phyloP scores from a whole-genome alignment of 2,329 filamentous ascomycete species.

The Penicillium palitans region DNA sequence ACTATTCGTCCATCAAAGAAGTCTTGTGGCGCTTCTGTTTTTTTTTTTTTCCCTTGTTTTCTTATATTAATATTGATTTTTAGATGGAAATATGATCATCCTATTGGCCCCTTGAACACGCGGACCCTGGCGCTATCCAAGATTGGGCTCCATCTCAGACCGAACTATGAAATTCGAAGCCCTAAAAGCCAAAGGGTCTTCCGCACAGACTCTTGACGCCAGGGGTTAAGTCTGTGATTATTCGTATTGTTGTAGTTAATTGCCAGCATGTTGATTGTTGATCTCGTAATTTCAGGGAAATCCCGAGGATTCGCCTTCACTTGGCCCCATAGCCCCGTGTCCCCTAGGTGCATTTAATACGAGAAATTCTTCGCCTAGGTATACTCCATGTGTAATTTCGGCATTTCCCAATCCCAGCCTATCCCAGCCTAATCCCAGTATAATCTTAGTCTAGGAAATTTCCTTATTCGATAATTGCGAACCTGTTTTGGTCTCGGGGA shows the following conservation, averaged over 20 bases:
- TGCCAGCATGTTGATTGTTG: background rate
- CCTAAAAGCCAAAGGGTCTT: slow-evolving; percentile 12
- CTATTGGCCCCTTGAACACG: slow-evolving; percentile 16
- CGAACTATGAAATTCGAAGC: slow-evolving; percentile 19
- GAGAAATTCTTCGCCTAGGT: slow-evolving; percentile 2
- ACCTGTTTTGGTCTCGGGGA: background rate
- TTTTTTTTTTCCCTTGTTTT: background rate
- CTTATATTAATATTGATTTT: slow-evolving; percentile 15
- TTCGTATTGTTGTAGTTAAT: background rate
- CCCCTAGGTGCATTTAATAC: background rate
- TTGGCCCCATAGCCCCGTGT: background rate
- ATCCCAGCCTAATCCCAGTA: too few species aligned
- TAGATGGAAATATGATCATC: background rate
- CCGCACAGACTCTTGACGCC: slow-evolving; percentile 8
- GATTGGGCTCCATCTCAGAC: slow-evolving; percentile 20
- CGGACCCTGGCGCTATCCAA: slow-evolving; percentile 22
- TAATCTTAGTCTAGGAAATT: background rate
- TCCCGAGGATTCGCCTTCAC: background rate
- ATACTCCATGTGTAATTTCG: slow-evolving; percentile 1
- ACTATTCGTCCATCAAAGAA: slow-evolving; percentile 6
- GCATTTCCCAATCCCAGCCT: background rate
- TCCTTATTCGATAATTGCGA: background rate
- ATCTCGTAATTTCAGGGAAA: background rate
- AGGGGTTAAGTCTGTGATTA: background rate
- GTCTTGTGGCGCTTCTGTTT: slow-evolving; percentile 3